A percentile compares a stretch with the other conserved stretches of the same genome.
Conservation (phyloP, 1,284 basidiomycete species). For the Trametes polyzona region DNA sequence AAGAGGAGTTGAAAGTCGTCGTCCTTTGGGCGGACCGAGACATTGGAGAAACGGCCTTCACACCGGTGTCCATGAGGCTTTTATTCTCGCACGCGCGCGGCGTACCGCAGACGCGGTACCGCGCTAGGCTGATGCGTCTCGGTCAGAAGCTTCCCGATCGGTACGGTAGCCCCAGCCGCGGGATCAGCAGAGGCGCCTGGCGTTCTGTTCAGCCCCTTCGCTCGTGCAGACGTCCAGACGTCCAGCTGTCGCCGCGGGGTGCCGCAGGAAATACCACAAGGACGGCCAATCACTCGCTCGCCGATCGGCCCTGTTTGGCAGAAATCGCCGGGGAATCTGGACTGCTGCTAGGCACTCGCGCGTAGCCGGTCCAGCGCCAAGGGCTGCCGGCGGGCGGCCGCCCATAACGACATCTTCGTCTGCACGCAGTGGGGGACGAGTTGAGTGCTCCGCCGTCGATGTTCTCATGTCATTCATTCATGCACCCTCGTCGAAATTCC, state of each 20-base stretch:
- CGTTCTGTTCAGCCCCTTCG: constrained; percentile 10
- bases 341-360: constrained; percentile 3
- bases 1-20: constrained; percentile 17
- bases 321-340: constrained; percentile 1
- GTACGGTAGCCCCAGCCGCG: constrained; percentile 13
- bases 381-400: background rate
- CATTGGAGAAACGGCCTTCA: constrained; percentile 21
- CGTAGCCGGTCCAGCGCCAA: background rate
- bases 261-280: background rate
- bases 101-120: constrained; percentile 23
- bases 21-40: constrained; percentile 17
- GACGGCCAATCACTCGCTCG: constrained; percentile 8
- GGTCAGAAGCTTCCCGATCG: constrained; percentile 17
- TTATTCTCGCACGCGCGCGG: constrained; percentile 22
- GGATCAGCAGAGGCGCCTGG: constrained; percentile 12
- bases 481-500: constrained; percentile 6
- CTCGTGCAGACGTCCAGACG: too few relatives aligned
- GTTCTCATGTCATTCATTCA: constrained; percentile 19
- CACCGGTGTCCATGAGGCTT: constrained; percentile 23
- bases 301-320: constrained; percentile 6
- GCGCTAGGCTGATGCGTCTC: constrained; percentile 19
- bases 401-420: constrained; percentile 4
- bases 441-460: background rate
- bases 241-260: background rate
- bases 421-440: constrained; percentile 2